Evolutionary conservation across 2,329 filamentous ascomycete genomes (phyloP).

Genomic region (Elsinoe australis): DNA sequence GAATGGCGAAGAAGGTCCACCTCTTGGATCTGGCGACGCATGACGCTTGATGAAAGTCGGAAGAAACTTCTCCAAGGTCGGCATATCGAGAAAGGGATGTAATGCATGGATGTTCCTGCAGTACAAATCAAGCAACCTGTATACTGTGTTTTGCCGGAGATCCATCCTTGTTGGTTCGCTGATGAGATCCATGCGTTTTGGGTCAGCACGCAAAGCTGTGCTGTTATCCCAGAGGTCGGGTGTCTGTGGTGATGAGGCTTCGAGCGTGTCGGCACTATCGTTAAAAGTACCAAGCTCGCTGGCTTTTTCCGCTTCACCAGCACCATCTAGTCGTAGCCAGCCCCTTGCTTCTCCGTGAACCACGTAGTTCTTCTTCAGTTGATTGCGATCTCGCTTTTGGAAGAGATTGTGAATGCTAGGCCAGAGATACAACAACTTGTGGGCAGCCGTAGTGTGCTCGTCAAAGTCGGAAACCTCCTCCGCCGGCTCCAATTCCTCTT

Average conservation of each 20-base stretch:
- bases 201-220: slow-evolving; percentile 13
- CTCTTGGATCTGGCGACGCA: slow-evolving; percentile 32
- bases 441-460: slow-evolving; percentile 85
- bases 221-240: slow-evolving; percentile 6
- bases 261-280: slow-evolving; percentile 25
- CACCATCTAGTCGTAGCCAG: slow-evolving; percentile 31
- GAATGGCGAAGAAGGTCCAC: slow-evolving; percentile 16
- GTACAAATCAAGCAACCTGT: slow-evolving; percentile 48
- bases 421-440: slow-evolving; percentile 64
- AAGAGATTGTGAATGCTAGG: slow-evolving; percentile 38
- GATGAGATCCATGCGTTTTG: slow-evolving; percentile 25
- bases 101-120: slow-evolving; percentile 54
- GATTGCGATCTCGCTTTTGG: slow-evolving; percentile 20
- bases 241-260: slow-evolving; percentile 10
- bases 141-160: slow-evolving; percentile 45
- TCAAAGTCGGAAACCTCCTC: slow-evolving; percentile 52
- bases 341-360: slow-evolving; percentile 33
- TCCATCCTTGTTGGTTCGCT: slow-evolving; percentile 37
- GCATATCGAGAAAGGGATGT: slow-evolving; percentile 56
- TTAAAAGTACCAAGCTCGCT: slow-evolving; percentile 30
- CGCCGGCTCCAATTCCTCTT: slow-evolving; percentile 4
- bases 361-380: slow-evolving; percentile 30
- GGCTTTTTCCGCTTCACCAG: slow-evolving; percentile 34
- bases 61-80: slow-evolving; percentile 46
- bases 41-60: slow-evolving; percentile 44